Evolutionary conservation across 331 rosid species (phyloP), one percentile per base, ranked within the genome.

Genomic region (Pyrus hybrid): DNA sequence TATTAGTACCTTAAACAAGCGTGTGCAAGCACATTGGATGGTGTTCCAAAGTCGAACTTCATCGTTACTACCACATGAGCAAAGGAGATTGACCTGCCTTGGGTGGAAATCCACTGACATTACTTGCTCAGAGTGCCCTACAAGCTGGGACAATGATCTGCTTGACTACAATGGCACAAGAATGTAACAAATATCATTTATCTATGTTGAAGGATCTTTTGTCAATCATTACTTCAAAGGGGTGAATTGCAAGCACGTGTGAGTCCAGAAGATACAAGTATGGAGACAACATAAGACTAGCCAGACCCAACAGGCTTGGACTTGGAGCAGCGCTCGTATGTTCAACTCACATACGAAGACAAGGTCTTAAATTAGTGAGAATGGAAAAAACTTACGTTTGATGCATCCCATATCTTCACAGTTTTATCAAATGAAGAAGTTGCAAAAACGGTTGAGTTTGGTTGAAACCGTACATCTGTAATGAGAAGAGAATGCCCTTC

Each of bases 91-190:
- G 43, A 20, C 13, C 66, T 82, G 75, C 54, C 68, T 80, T 49
- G 96, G 96, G 81, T 91, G 93, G 78, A 88, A 91, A 81, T 90
- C 96, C 76, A 91, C 37, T 73, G 93, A 86, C 83, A 85, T 85
- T 73, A 88, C 96, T 83, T 76, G 88, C 20, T 72, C 91, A 4
- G 58, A 61, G 78, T 88, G 96, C 23, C 88, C 93, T 66, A 13
- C 16, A 49, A 86, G 83, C 71, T 76, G 63, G 63, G 13, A 21
- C 60, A 80, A 35, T 2, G 91, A 57, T 81, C 17, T 66, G 29
- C 22, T 62, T 30, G 89, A 82, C 96, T 90, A 78, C 78, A 78
- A 72, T 9, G 76, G 66, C 65, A 80, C 76, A 66, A 58, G 35
- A 11, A 23, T 12, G 35, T 2, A 32, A 13, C 70, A 32, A 33